Conservation (phyloP, 768 basidiomycete genomes). For the Tubosaeta sp. region DNA sequence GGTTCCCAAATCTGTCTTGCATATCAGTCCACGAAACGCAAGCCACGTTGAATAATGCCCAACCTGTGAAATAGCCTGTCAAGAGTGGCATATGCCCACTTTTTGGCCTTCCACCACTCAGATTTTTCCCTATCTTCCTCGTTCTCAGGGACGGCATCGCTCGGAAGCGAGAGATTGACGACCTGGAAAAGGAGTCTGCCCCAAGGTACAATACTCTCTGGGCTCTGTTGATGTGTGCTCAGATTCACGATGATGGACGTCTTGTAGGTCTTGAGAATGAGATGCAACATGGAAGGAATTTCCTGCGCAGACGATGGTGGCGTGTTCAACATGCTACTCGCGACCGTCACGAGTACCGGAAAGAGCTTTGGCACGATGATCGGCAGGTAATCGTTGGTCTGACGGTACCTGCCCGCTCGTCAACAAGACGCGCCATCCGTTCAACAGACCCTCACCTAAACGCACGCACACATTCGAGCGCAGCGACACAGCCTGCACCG, state of each 20-base stretch:
- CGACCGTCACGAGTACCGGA: slow-evolving; percentile 74
- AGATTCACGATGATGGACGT: slow-evolving; percentile 75
- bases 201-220: slow-evolving; percentile 82
- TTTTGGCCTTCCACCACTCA: slow-evolving; percentile 92
- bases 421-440: slow-evolving; percentile 31
- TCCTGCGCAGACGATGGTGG: slow-evolving; percentile 61
- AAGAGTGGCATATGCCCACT: slow-evolving; percentile 86
- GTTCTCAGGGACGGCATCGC: slow-evolving; percentile 61
- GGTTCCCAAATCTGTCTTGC: slow-evolving; percentile 68
- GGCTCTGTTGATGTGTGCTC: slow-evolving; percentile 66
- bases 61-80: slow-evolving; percentile 76
- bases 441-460: slow-evolving; percentile 23
- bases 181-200: slow-evolving; percentile 77
- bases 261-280: slow-evolving; percentile 85
- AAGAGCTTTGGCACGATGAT: slow-evolving; percentile 60
- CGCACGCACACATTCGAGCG: slow-evolving; percentile 74
- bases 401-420: slow-evolving; percentile 59
- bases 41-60: not conserved
- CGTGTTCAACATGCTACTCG: slow-evolving; percentile 59
- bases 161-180: slow-evolving; percentile 66
- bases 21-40: slow-evolving; percentile 4
- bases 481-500: slow-evolving; percentile 74
- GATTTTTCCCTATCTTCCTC: slow-evolving; percentile 71
- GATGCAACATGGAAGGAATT: slow-evolving; percentile 78
- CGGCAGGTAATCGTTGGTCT: slow-evolving; percentile 56